Conservation (phyloP, 805 yeast genomes). For the Cyberlindnera suaveolens region DNA sequence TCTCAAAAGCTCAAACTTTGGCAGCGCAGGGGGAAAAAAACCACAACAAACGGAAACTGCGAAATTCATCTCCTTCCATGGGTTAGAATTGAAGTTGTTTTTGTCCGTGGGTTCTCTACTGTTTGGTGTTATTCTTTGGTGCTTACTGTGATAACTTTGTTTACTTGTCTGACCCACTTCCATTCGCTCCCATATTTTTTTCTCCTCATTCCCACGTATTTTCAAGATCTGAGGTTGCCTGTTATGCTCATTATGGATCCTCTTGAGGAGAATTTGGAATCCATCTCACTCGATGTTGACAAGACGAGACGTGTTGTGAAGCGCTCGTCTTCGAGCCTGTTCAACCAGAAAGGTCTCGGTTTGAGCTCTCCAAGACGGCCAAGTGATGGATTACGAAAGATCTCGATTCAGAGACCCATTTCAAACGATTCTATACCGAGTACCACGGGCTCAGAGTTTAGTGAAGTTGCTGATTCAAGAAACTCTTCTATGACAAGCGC, state of each 20-base stretch:
- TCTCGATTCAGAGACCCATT: constrained; percentile 21
- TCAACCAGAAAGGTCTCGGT: constrained; percentile 17
- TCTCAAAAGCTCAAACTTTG: too few species aligned
- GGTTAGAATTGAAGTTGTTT: too few species aligned
- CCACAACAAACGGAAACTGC: not conserved
- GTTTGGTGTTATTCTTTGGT: too few species aligned
- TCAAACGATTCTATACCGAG: constrained; percentile 24
- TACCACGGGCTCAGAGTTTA: constrained; percentile 16
- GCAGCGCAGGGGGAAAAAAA: not conserved
- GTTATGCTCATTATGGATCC: not conserved
- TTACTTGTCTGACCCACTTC: too few species aligned
- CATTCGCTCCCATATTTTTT: too few species aligned
- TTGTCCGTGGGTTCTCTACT: too few species aligned
- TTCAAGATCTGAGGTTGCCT: too few species aligned
- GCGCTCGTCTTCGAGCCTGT: not conserved
- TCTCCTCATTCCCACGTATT: too few species aligned
- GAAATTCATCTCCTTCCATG: too few species aligned
- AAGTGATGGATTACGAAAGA: constrained; percentile 17
- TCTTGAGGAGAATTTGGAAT: constrained; percentile 10
- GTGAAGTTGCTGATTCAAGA: constrained; percentile 18
- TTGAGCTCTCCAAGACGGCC: constrained; percentile 19
- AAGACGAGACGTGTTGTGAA: not conserved
- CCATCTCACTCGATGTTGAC: constrained; percentile 11
- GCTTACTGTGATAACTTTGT: too few species aligned
- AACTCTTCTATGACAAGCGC: constrained; percentile 23